Conservation (phyloP, 495 filamentous ascomycete genomes). For the Trichoderma parareesei region DNA sequence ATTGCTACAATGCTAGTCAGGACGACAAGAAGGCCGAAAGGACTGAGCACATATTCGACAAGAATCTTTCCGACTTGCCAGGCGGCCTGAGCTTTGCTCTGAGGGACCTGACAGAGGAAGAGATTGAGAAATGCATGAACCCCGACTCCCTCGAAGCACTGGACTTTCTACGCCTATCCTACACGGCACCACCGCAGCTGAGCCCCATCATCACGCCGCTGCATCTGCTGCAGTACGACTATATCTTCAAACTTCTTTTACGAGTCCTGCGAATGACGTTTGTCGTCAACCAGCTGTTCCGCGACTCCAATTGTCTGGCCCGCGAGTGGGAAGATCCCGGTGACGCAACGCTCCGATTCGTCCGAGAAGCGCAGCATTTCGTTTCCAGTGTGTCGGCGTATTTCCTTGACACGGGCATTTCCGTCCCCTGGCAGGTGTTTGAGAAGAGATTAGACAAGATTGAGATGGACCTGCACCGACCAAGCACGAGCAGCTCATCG, state of each 20-base stretch:
- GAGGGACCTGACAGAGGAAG: conserved; percentile 65
- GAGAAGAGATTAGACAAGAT: conserved; percentile 54
- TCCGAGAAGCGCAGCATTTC: conserved; percentile 72
- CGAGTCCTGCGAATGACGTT: conserved; percentile 73
- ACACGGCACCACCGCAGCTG: conserved; percentile 67
- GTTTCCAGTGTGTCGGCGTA: conserved; percentile 59
- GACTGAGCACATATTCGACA: conserved; percentile 14
- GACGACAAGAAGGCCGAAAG: conserved; percentile 14
- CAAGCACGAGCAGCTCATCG: conserved; percentile 22
- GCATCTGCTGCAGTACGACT: conserved; percentile 70
- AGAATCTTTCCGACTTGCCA: conserved; percentile 50
- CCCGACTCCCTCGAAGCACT: conserved; percentile 73
- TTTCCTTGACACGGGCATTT: conserved; percentile 69
- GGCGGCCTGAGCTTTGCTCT: conserved; percentile 81
- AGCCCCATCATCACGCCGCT: conserved; percentile 60
- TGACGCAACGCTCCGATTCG: conserved; percentile 50
- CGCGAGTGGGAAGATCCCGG: conserved; percentile 17
- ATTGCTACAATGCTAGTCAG: conserved; percentile 48
- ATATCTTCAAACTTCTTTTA: conserved; percentile 69
- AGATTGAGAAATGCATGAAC: conserved; percentile 72
- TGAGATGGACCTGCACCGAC: conserved; percentile 43
- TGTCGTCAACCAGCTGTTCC: conserved; percentile 61
- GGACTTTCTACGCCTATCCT: conserved; percentile 83
- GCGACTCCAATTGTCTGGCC: conserved; percentile 29
- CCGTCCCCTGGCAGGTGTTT: conserved; percentile 61